Percentiles rank a stretch among this genome's conserved stretches.
Evolutionary conservation across 495 filamentous ascomycete genomes (phyloP).

Genomic region (Ramalina intermedia): DNA sequence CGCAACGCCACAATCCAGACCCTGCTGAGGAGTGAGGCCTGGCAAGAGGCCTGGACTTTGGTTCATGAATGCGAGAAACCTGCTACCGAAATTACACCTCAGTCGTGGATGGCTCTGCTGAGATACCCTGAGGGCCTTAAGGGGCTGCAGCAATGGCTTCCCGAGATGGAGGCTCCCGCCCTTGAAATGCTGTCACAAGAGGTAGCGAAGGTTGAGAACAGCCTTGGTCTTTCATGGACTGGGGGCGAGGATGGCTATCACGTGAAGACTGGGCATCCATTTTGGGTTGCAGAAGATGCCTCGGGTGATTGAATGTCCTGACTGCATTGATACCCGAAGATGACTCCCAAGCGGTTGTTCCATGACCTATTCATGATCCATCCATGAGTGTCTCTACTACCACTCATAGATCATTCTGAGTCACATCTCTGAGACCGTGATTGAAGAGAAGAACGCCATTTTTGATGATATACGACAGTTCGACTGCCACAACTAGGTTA

Average conservation of each 20-base stretch:
- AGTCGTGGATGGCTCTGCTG: neutral
- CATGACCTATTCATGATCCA: too few relatives aligned
- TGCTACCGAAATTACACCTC: neutral
- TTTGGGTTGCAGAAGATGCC: neutral
- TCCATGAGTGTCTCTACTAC: too few relatives aligned
- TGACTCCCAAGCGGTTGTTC: too few relatives aligned
- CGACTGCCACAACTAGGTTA: too few relatives aligned
- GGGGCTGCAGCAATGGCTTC: neutral
- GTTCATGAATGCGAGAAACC: neutral
- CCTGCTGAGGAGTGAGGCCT: neutral
- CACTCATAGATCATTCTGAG: too few relatives aligned
- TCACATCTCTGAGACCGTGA: too few relatives aligned
- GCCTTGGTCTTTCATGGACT: neutral
- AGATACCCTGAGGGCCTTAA: neutral
- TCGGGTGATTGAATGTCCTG: too few relatives aligned
- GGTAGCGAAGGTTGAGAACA: neutral
- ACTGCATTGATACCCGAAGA: too few relatives aligned
- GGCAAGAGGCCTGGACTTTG: neutral
- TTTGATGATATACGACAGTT: too few relatives aligned
- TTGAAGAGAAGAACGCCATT: too few relatives aligned
- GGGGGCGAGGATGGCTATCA: constrained; percentile 1
- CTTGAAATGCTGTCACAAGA: neutral
- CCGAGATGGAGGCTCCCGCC: neutral
- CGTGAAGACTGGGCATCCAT: neutral
- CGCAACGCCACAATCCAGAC: neutral